Evolutionary conservation across 2,329 filamentous ascomycete species (phyloP).

Genomic region (Pseudogymnoascus sp.): DNA sequence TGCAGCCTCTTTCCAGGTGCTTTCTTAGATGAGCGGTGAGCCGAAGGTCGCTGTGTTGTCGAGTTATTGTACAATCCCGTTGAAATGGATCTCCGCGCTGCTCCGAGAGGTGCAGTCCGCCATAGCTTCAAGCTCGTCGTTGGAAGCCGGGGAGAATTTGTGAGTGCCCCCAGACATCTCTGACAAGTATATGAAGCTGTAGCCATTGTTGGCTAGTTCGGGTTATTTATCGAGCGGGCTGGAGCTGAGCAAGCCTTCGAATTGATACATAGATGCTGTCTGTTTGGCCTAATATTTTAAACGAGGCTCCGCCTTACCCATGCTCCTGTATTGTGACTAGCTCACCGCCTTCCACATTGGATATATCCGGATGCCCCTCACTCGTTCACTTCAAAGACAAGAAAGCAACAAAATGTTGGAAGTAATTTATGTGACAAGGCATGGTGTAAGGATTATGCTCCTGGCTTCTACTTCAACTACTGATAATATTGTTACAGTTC

Average conservation of each 20-base stretch:
- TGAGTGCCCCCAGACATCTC: constrained; percentile 26
- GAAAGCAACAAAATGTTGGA: constrained; percentile 2
- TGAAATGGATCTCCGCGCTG: constrained; percentile 21
- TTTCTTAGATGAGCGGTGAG: constrained; percentile 15
- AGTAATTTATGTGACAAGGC: constrained; percentile 60
- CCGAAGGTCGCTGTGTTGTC: constrained; percentile 12
- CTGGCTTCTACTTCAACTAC: not conserved
- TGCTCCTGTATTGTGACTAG: constrained; percentile 5
- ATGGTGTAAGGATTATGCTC: constrained; percentile 51
- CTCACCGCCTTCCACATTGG: constrained; percentile 7
- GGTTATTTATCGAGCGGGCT: constrained; percentile 2
- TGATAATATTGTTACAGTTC: constrained; percentile 48
- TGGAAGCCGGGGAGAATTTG: constrained; percentile 17
- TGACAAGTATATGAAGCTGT: constrained; percentile 26
- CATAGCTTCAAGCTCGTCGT: constrained; percentile 14
- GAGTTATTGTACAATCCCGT: constrained; percentile 16
- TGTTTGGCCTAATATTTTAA: constrained; percentile 5
- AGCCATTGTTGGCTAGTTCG: constrained; percentile 11
- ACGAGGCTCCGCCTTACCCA: not conserved
- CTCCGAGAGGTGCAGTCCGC: constrained; percentile 14
- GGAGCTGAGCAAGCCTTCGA: not conserved
- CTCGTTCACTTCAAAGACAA: not conserved
- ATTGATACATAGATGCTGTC: not conserved
- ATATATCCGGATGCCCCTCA: constrained; percentile 1
- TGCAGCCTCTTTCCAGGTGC: constrained; percentile 18